Percentiles rank a stretch among this genome's conserved stretches.
Conservation (phyloP, 2,329 filamentous ascomycete genomes). For the Neonectria punicea region DNA sequence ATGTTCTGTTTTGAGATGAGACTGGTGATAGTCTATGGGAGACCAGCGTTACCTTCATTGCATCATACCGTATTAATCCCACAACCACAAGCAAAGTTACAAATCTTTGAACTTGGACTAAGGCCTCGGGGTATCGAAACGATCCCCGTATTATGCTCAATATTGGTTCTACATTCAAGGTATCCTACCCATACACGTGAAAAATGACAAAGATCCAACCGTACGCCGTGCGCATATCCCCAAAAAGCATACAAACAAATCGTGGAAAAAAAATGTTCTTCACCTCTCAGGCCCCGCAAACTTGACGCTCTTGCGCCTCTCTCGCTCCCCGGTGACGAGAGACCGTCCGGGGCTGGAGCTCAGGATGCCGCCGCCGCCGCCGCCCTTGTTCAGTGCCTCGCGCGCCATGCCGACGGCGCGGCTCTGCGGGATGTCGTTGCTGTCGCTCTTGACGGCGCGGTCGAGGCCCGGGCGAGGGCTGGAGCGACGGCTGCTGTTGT, state of each 20-base stretch:
- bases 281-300: conserved; percentile 58
- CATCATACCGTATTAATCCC: neutral
- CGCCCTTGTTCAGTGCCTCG: conserved; percentile 57
- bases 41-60: neutral
- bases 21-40: neutral
- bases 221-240: conserved; percentile 6
- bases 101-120: neutral
- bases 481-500: conserved; percentile 42
- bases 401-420: conserved; percentile 69
- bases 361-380: conserved; percentile 51
- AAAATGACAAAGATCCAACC: conserved; percentile 7
- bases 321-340: conserved; percentile 54
- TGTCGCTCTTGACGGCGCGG: conserved; percentile 55
- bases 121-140: conserved; percentile 2
- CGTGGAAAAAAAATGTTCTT: neutral
- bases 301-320: conserved; percentile 73
- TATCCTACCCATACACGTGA: neutral
- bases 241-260: neutral
- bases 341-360: conserved; percentile 61
- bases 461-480: conserved; percentile 43
- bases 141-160: conserved; percentile 7
- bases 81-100: neutral
- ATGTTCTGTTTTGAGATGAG: neutral
- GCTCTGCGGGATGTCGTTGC: conserved; percentile 67
- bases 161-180: neutral